Base-by-base conservation (phyloP, 139 green algal species). In the Tetraselmis chui region DNA sequence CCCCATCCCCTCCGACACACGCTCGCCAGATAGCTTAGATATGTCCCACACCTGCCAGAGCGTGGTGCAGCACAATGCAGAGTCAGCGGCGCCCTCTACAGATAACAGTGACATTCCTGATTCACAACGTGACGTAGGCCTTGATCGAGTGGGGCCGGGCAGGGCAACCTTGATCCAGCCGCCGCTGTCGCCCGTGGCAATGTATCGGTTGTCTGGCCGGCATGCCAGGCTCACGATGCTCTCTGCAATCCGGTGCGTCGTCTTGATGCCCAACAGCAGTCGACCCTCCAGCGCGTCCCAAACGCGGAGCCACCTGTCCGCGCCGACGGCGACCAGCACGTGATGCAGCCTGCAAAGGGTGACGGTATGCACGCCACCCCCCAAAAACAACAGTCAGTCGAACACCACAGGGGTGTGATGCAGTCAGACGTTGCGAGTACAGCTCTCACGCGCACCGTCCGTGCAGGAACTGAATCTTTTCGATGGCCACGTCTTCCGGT, bases 301-400 rank as follows among this genome's bases (percentile, higher is more conserved):
- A 22, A 80, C 79, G 11, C 78, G 83, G 29, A 78, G 27, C 23
- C 31, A 80, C n/a, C 81, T 79, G 30, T 89, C 86, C 31, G 80
- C 81, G 32, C 88, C 83, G 32, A 89, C 88, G 59, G 84, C 79
- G 25, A 88, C 80, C 23, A 89, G 75, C 1, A 91, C 30, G 32
- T 87, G 82, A 0, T 76, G 75, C 83, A 89, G 59, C n/a, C 76
- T 79, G 18, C 79, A n/a, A n/a, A n/a, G n/a, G n/a, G n/a, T n/a
- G n/a, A n/a, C n/a, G n/a, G n/a, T 23, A 23, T 75, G 23, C 23
- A 75, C 59, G 59, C 23, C 59, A 75, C 23, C 59, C 59, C 23
- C 23, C 59, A 75, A 23, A 75, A 75, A 75, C 23, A 23, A 75
- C 59, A 75, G 23, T 23, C 23, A 75, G 23, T n/a, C n/a, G n/a